Conservation (phyloP, 768 basidiomycete genomes). For the Kwoniella europaea region DNA sequence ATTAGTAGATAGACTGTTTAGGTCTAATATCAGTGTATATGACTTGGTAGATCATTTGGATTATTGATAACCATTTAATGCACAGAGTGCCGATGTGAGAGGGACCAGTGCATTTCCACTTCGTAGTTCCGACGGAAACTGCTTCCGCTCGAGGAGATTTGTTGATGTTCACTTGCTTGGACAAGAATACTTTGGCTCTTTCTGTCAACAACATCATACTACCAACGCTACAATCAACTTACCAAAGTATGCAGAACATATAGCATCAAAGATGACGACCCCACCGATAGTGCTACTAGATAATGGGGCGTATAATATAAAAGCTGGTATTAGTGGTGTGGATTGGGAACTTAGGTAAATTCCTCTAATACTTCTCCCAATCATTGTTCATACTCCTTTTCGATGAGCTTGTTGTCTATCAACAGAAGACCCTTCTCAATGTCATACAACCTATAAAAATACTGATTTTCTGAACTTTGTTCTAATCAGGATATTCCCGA, state of each 20-base stretch:
- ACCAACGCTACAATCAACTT: neutral
- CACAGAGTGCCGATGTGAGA: too few species aligned
- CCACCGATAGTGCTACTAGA: conserved; percentile 72
- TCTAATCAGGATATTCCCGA: conserved; percentile 76
- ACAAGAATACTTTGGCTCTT: neutral
- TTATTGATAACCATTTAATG: too few species aligned
- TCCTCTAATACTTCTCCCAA: neutral
- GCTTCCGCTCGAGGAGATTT: neutral
- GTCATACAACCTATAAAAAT: too few species aligned
- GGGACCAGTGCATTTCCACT: too few species aligned
- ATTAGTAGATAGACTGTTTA: too few species aligned
- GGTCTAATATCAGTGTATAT: too few species aligned
- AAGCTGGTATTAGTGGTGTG: conserved; percentile 66
- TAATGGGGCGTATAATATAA: conserved; percentile 84
- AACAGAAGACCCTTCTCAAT: too few species aligned
- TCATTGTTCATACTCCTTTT: neutral
- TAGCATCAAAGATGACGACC: conserved; percentile 26
- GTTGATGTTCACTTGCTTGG: neutral
- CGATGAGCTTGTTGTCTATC: too few species aligned
- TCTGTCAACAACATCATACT: neutral
- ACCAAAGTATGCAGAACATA: conserved; percentile 4
- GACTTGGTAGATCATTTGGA: too few species aligned
- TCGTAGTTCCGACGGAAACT: conserved; percentile 1
- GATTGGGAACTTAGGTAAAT: conserved; percentile 45
- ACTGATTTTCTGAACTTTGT: too few species aligned